Percentiles rank a stretch among this genome's conserved stretches.
Conservation (phyloP, 371 early-diverging fungal genomes). For the Coemansia sp. region DNA sequence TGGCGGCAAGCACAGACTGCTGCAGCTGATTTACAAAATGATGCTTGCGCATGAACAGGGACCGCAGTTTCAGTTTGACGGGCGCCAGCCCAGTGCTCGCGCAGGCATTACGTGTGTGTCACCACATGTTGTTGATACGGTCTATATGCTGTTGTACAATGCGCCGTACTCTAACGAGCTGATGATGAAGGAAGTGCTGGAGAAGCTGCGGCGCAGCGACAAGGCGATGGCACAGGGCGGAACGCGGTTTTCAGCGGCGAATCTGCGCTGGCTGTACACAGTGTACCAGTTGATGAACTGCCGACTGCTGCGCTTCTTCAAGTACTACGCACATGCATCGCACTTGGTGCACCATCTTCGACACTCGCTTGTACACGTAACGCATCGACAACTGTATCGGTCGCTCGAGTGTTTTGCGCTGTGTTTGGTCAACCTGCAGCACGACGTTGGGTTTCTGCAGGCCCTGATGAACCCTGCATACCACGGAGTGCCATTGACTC, state of each 20-base stretch:
- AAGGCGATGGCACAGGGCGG: conserved; percentile 54
- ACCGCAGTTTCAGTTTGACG: conserved; percentile 55
- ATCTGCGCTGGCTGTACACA: conserved; percentile 73
- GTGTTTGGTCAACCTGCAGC: conserved; percentile 57
- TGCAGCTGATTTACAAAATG: conserved; percentile 78
- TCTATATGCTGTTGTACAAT: conserved; percentile 72
- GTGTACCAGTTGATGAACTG: conserved; percentile 75
- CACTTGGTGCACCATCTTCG: conserved; percentile 62
- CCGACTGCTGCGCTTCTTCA: conserved; percentile 61
- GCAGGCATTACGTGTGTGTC: conserved; percentile 65
- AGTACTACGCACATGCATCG: conserved; percentile 54
- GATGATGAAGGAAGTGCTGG: conserved; percentile 73
- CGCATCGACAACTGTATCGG: conserved; percentile 65
- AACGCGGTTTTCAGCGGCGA: conserved; percentile 56
- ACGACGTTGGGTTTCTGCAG: conserved; percentile 52
- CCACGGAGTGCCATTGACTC: conserved; percentile 50
- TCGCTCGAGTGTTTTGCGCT: conserved; percentile 65
- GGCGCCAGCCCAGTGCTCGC: conserved; percentile 54
- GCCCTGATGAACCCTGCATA: conserved; percentile 52
- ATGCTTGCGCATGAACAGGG: conserved; percentile 71
- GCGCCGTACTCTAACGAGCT: conserved; percentile 78
- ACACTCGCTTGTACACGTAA: conserved; percentile 62
- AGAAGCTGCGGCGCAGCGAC: conserved; percentile 70
- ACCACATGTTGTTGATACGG: conserved; percentile 73
- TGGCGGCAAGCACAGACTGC: conserved; percentile 66